Conservation (phyloP, 148 eudicot genomes). For the Rhododendron griersonianum region DNA sequence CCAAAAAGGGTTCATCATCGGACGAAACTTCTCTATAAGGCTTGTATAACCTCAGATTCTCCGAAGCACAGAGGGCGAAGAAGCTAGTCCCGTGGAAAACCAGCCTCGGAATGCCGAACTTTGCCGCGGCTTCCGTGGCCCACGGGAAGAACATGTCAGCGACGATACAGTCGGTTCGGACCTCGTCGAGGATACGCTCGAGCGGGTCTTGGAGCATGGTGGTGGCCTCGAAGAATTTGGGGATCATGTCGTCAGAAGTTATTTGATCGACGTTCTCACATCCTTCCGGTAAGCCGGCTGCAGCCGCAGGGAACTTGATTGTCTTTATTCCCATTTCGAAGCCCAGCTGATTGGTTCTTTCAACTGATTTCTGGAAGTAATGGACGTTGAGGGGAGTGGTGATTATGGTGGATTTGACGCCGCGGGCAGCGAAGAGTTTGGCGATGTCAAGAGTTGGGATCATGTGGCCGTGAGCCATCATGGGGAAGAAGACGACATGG, state of each 20-base stretch:
- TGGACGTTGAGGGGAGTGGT: constrained; percentile 38
- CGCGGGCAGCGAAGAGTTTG: constrained; percentile 35
- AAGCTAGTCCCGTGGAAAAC: constrained; percentile 43
- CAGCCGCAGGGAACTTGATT: constrained; percentile 26
- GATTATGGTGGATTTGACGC: constrained; percentile 46
- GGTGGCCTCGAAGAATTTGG: constrained; percentile 6
- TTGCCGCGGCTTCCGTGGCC: constrained; percentile 33
- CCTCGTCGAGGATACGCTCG: background rate
- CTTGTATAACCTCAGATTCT: constrained; percentile 16
- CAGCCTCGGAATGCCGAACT: constrained; percentile 43
- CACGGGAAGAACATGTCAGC: constrained; percentile 45
- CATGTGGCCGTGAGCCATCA: constrained; percentile 55
- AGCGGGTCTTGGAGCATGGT: constrained; percentile 12
- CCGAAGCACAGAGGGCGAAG: constrained; percentile 29
- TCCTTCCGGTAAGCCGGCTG: constrained; percentile 42
- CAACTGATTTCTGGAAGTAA: constrained; percentile 18
- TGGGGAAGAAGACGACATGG: constrained; percentile 46
- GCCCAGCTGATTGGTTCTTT: background rate
- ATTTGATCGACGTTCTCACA: constrained; percentile 32
- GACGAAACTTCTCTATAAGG: constrained; percentile 34
- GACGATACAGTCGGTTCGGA: constrained; percentile 34
- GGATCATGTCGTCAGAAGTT: constrained; percentile 16
- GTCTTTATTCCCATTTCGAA: constrained; percentile 9
- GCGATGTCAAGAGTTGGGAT: constrained; percentile 52
- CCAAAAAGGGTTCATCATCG: constrained; percentile 32